Evolutionary conservation across 2,329 filamentous ascomycete genomes (phyloP), one percentile per base, ranked within the genome.

Genomic region (Hypoxylon sp.): DNA sequence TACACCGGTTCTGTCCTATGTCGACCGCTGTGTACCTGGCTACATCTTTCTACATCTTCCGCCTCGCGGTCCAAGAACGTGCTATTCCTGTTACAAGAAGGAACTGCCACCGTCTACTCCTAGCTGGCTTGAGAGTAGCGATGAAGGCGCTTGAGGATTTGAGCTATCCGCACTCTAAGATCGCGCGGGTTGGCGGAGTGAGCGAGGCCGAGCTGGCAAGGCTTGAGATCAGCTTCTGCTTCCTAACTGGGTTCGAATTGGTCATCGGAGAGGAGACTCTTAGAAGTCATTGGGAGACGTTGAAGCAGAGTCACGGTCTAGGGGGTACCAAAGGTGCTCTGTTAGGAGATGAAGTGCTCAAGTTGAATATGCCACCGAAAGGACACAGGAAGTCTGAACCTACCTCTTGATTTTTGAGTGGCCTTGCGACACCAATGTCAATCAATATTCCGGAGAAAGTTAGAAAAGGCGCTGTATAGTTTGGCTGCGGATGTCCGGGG

Each of bases 91-190:
- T 97, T 6, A 97, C 94, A 2, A 86, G 87, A 63, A 88, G 93
- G 63, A 98, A 97, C 70, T 91, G 93, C 68, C 95, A 99, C 79
- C 90, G 96, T 2, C 83, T 98, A 6, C 85, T 97, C 33, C 86
- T 99, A 14, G 94, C 94, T 0, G 93, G 92, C 5, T 84, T 98
- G 58, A 85, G 94, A 37, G 92, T 98, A 3, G 94, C 95, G 13
- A 96, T 94, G 88, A 99, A 98, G 82, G 93, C 94, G 0, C 83
- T 98, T n/a, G 95, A 99, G 80, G 95, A 98, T 79, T 86, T 95
- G 59, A 92, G 91, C 73, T 97, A 97, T 81, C 89, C 93, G 8
- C 95, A 98, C 81, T 86, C 86, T 66, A 91, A 94, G 61, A 90
- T 98, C 72, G 91, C 95, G 17, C 92, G 91, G 71, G 94, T 98